These are phyloP conservation scores for Stemphylium vesicarium DNA, from an alignment of 2,329 filamentous ascomycete genomes.

Conservation along the genomic window DNA sequence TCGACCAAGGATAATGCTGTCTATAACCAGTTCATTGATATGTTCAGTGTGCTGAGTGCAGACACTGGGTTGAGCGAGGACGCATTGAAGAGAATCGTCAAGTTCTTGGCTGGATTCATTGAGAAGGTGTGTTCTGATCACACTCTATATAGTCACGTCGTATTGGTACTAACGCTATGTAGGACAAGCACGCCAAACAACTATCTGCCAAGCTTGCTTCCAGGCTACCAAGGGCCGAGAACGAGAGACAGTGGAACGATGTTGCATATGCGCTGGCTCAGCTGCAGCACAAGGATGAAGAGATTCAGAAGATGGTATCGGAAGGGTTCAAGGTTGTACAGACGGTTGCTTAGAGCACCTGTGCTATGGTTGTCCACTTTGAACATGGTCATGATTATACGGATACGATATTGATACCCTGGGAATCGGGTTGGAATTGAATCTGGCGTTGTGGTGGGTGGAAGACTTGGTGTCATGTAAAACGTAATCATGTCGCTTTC, in stretches of 20 bases:
- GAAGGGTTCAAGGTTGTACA: slow-evolving; percentile 71
- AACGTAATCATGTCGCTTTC: neutral
- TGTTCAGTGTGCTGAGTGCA: slow-evolving; percentile 91
- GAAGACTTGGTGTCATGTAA: neutral
- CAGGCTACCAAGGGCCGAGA: slow-evolving; percentile 83
- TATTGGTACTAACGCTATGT: neutral
- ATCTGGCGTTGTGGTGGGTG: neutral
- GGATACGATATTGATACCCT: slow-evolving; percentile 5
- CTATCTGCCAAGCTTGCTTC: slow-evolving; percentile 91
- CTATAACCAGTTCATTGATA: slow-evolving; percentile 99
- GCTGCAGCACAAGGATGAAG: slow-evolving; percentile 91
- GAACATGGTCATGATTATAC: neutral
- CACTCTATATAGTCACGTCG: neutral
- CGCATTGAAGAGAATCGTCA: slow-evolving; percentile 82
- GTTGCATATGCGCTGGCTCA: slow-evolving; percentile 90
- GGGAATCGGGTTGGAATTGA: slow-evolving; percentile 1
- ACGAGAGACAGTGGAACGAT: slow-evolving; percentile 95
- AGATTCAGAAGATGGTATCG: slow-evolving; percentile 76
- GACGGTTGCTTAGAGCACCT: slow-evolving; percentile 23
- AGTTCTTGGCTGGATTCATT: slow-evolving; percentile 93
- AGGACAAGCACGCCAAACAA: slow-evolving; percentile 98
- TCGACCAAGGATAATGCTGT: slow-evolving; percentile 98
- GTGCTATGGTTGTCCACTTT: neutral
- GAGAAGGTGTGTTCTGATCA: slow-evolving; percentile 76
- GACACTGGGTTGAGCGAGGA: slow-evolving; percentile 84